phyloP scores from a whole-genome alignment of 495 filamentous ascomycete species.

The Mytilinidion resinicola region DNA sequence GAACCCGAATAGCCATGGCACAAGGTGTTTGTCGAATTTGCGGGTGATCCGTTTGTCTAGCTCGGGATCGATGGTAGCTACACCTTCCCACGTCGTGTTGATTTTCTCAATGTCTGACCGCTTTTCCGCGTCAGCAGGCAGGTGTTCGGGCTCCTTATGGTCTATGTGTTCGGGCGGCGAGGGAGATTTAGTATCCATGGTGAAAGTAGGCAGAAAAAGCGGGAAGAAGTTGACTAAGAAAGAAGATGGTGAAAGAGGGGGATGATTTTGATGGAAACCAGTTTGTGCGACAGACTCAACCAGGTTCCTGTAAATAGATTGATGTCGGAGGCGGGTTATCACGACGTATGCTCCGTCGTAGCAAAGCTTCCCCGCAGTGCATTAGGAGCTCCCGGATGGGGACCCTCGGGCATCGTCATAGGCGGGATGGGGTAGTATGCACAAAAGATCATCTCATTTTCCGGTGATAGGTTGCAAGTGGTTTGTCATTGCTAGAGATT shows the following conservation, averaged over 20 bases:
- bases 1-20: constrained; percentile 47
- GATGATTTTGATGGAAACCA: too few species aligned
- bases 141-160: background rate
- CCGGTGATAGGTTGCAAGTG: too few species aligned
- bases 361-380: background rate
- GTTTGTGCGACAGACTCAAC: too few species aligned
- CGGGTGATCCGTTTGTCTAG: constrained; percentile 33
- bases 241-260: too few species aligned
- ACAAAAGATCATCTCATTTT: too few species aligned
- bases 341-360: background rate
- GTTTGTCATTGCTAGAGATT: too few species aligned
- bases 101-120: constrained; percentile 11
- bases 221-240: too few species aligned
- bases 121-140: too few species aligned
- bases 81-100: constrained; percentile 4
- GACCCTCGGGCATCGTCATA: background rate
- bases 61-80: constrained; percentile 2
- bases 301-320: too few species aligned
- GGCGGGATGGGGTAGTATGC: background rate
- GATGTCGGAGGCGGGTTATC: too few species aligned
- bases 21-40: constrained; percentile 39
- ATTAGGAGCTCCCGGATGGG: background rate
- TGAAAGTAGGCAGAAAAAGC: too few species aligned
- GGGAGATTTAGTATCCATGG: background rate
- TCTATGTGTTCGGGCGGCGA: background rate